phyloP scores from a whole-genome alignment of 164 flowering plant species.

The Liriodendron chinense region DNA sequence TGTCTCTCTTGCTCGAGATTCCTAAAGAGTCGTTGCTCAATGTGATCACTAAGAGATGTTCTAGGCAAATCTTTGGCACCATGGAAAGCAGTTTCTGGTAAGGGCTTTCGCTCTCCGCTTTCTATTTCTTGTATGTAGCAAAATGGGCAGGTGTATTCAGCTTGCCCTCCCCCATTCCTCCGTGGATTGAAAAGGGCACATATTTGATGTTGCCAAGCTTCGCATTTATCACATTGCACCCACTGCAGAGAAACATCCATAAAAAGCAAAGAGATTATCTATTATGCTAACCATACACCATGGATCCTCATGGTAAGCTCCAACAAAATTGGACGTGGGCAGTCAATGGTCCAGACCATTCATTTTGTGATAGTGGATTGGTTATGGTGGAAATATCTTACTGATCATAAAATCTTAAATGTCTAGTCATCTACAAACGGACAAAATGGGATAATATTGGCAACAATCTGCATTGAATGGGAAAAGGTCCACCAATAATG shows the following conservation, averaged over 20 bases:
- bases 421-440: neutral
- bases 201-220: constrained; percentile 29
- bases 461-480: neutral
- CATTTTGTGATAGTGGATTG: neutral
- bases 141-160: constrained; percentile 23
- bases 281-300: neutral
- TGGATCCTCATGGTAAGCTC: neutral
- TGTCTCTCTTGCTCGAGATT: constrained; percentile 16
- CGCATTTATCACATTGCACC: constrained; percentile 30
- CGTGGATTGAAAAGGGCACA: constrained; percentile 22
- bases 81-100: constrained; percentile 11
- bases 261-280: neutral
- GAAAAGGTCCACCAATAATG: neutral
- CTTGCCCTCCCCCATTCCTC: constrained; percentile 13
- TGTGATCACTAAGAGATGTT: constrained; percentile 24
- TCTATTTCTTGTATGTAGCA: constrained; percentile 16
- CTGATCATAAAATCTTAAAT: neutral
- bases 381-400: neutral
- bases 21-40: constrained; percentile 19
- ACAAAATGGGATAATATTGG: neutral
- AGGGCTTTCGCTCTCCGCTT: constrained; percentile 15
- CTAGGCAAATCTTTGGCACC: constrained; percentile 29
- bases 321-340: neutral
- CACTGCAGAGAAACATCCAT: constrained; percentile 17
- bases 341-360: neutral